A percentile compares a stretch with the other conserved stretches of the same genome.
Conservation (phyloP, 345 rosid species). For the Durio zibethinus region DNA sequence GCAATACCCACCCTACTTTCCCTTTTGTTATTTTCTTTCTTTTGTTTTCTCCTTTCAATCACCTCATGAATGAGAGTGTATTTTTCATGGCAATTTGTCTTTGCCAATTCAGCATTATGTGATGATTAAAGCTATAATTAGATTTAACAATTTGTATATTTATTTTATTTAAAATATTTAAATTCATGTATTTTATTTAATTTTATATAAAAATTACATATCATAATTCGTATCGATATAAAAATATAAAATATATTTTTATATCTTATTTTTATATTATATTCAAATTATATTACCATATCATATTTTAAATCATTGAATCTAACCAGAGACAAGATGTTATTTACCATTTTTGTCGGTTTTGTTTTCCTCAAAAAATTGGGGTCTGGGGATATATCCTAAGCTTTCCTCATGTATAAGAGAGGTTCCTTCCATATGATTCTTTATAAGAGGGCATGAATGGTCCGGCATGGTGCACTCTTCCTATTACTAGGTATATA, state of each 20-base stretch:
- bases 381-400: neutral
- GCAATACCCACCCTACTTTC: neutral
- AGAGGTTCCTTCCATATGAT: neutral
- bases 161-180: too few species aligned
- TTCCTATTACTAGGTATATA: neutral
- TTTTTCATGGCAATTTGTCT: neutral
- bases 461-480: neutral
- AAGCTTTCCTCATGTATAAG: neutral
- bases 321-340: neutral
- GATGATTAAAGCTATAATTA: neutral
- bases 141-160: too few species aligned
- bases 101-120: neutral
- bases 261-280: too few species aligned
- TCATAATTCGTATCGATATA: too few species aligned
- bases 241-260: too few species aligned
- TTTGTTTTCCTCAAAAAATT: constrained; percentile 2
- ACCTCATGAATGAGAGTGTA: neutral
- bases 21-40: too few species aligned
- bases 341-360: neutral
- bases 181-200: too few species aligned
- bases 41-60: neutral
- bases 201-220: too few species aligned
- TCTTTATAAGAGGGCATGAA: constrained; percentile 4
- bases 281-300: too few species aligned
- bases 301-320: too few species aligned